phyloP scores from a whole-genome alignment of 768 basidiomycete species.

The Amanita molliuscula region DNA sequence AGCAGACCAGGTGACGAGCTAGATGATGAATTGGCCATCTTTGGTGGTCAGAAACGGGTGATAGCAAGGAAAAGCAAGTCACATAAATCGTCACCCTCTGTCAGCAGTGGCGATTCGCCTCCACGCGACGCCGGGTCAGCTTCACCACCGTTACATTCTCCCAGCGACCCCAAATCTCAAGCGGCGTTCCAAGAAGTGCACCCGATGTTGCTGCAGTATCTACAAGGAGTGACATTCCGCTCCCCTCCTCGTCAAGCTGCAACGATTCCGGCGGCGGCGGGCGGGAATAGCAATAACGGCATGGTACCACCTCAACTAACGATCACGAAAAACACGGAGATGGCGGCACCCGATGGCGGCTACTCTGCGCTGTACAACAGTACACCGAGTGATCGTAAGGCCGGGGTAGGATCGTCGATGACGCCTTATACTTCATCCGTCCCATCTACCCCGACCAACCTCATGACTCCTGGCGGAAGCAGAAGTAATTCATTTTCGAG shows the following conservation, averaged over 20 bases:
- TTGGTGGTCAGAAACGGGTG: conserved; percentile 41
- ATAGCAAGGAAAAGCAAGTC: conserved; percentile 21
- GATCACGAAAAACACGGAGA: not conserved
- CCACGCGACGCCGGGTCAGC: conserved; percentile 3
- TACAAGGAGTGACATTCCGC: conserved; percentile 3
- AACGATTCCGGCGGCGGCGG: not conserved
- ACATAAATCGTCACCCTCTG: not conserved
- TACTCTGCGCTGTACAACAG: not conserved
- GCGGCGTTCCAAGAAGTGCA: conserved; percentile 1
- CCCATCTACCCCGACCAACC: not conserved
- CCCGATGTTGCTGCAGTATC: conserved; percentile 6
- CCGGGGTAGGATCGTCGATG: not conserved
- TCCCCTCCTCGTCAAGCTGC: not conserved
- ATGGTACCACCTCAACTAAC: not conserved
- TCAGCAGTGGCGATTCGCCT: conserved; percentile 6
- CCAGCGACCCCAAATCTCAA: not conserved
- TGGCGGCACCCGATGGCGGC: not conserved
- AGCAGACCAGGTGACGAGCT: conserved; percentile 14
- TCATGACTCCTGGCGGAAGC: not conserved
- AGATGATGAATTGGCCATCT: conserved; percentile 41
- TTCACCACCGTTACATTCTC: conserved; percentile 12
- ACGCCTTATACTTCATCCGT: not conserved
- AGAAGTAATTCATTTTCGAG: conserved; percentile 1
- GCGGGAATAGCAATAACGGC: not conserved
- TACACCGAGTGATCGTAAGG: not conserved